Base-by-base conservation (phyloP, 768 basidiomycete species). In the Lentinula edodes region DNA sequence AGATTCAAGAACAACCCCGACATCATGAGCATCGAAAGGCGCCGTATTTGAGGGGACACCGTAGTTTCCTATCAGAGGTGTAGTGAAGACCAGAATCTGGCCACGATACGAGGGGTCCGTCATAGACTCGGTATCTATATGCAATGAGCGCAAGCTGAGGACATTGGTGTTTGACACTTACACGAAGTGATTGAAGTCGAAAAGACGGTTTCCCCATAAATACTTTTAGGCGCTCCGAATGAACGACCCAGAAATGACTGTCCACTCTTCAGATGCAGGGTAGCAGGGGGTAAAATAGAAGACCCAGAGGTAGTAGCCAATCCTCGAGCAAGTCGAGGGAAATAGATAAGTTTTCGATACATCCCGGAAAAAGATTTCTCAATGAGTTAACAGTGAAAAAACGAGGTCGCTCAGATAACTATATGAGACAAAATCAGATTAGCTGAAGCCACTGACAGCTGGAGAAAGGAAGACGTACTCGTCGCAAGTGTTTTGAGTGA, bases 101-200 rank as follows among this genome's bases (percentile, higher is more conserved):
- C 93, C 90, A 38, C 93, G 91, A 75, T 99, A 98, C 7, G 97
- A 98, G 6, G 97, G 97, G 73, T 99, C 97, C 41, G 97, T 99
- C 97, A 99, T 98, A 7, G 94, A 97, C 76, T 99, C 97, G 52
- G 96, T 98, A 73, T 99, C 95, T 96, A 70, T n/a, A 32, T 18
- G 23, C 62, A 64, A 52, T 5, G 46, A 64, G 60, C 58, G 64
- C 58, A 43, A 63, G 58, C 1, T 38, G 15, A 12, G 38, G 60
- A 35, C 16, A 52, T 56, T 34, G 39, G 12, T 35, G 20, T 57
- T 61, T 59, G 15, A 57, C 8, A 80, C 90, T 67, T 64, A 94
- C 95, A 99, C 43, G 95, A 97, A 0, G 97, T 99, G 73, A 99
- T 99, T 46, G 94, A 95, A 36, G 97, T 99, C 13, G 94, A 96